Conservation (phyloP, 2,329 filamentous ascomycete species). For the Fusarium coffeatum region DNA sequence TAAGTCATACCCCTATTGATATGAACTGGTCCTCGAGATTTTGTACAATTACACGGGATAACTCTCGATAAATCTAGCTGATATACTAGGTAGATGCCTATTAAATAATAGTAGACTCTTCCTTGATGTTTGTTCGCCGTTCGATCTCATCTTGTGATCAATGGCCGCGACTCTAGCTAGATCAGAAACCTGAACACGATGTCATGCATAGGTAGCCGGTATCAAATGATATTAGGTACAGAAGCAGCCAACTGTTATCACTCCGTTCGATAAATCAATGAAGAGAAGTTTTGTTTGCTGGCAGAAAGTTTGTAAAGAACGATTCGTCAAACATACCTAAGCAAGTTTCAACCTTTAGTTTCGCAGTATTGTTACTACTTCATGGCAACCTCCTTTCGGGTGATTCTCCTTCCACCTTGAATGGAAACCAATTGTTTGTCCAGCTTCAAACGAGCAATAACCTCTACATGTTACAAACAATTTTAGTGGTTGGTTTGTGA, state of each 20-base stretch:
- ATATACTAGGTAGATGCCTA: not conserved
- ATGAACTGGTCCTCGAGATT: not conserved
- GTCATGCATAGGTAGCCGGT: not conserved
- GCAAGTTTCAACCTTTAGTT: not conserved
- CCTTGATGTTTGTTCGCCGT: not conserved
- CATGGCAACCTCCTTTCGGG: not conserved
- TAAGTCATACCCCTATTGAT: slow-evolving; percentile 10
- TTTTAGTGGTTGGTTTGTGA: not conserved
- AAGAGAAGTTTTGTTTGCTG: not conserved
- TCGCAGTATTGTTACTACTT: not conserved
- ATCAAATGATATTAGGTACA: not conserved
- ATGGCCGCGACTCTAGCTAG: not conserved
- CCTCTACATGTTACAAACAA: not conserved
- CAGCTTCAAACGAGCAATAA: not conserved
- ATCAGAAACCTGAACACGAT: not conserved
- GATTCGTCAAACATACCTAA: not conserved
- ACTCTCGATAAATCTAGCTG: not conserved
- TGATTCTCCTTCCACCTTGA: not conserved
- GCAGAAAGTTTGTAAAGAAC: not conserved
- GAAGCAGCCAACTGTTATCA: not conserved
- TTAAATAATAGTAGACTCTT: not conserved
- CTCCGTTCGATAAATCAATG: not conserved
- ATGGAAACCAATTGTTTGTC: not conserved
- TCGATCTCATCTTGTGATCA: not conserved
- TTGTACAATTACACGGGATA: not conserved